Evolutionary conservation across 139 green algal genomes (phyloP).

Genomic region (Penium margaritaceum): DNA sequence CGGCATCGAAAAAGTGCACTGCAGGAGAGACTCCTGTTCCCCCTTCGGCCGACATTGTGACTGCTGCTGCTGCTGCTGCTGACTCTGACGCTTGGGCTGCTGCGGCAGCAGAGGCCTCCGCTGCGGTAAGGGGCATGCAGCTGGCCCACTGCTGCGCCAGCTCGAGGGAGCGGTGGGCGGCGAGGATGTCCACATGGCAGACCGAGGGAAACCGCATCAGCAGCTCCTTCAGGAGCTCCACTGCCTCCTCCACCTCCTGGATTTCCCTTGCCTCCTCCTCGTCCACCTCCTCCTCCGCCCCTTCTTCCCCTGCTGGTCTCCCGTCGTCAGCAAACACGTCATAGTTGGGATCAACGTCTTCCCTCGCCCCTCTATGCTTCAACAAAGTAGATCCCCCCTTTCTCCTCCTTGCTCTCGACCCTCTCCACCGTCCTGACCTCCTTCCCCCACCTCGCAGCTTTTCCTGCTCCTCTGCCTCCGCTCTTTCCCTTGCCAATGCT

Average conservation of each 20-base stretch:
- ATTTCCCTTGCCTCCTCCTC: background rate
- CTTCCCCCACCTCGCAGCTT: background rate
- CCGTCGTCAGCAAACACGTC: no score
- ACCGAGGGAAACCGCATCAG: conserved; percentile 16
- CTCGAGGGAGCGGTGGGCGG: conserved; percentile 17
- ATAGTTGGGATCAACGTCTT: no score
- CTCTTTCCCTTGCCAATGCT: background rate
- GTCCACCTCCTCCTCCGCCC: background rate
- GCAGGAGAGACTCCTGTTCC: no score
- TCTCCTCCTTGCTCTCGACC: no score
- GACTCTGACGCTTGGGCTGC: background rate
- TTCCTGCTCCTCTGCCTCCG: background rate
- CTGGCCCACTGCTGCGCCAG: conserved; percentile 32
- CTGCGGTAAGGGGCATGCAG: background rate
- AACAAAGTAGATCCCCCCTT: no score
- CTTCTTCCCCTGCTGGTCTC: background rate
- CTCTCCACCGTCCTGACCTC: no score
- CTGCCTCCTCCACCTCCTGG: background rate
- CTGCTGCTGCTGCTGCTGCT: background rate
- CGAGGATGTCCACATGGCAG: conserved; percentile 36
- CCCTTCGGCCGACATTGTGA: no score
- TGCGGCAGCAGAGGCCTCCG: no score
- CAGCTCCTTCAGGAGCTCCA: conserved; percentile 4
- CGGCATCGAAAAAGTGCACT: background rate
- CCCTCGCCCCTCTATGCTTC: no score